Evolutionary conservation across 148 eudicot genomes (phyloP).

Genomic region (Fagopyrum esculentum): DNA sequence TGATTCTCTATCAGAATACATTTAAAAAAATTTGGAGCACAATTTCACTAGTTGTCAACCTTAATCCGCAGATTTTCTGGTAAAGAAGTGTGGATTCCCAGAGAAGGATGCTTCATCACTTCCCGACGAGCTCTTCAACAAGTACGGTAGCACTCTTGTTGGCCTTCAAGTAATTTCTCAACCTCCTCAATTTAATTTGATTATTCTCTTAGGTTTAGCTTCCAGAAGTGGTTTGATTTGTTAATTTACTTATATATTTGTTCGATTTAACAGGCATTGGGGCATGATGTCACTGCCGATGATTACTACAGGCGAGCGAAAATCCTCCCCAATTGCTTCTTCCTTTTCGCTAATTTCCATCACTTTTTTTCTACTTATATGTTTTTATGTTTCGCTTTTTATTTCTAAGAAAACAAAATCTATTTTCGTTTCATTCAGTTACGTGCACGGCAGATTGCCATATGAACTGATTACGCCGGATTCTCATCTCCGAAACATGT

Average conservation of each 20-base stretch:
- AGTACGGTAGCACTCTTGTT: conserved; percentile 81
- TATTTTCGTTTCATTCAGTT: conserved; percentile 24
- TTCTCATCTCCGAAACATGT: conserved; percentile 45
- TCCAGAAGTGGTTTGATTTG: background rate
- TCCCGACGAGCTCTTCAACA: conserved; percentile 73
- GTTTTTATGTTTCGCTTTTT: too few relatives aligned
- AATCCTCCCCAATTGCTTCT: background rate
- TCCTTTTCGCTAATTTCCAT: background rate
- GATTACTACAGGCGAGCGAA: conserved; percentile 58
- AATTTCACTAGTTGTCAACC: background rate
- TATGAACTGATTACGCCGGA: conserved; percentile 72
- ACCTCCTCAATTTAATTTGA: background rate
- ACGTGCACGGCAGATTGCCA: conserved; percentile 95
- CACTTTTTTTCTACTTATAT: background rate
- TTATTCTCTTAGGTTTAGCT: background rate
- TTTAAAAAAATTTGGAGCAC: background rate
- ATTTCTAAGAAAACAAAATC: background rate
- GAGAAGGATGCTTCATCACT: conserved; percentile 47
- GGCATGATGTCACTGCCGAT: conserved; percentile 62
- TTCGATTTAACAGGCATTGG: conserved; percentile 49
- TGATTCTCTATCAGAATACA: background rate
- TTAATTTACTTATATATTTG: background rate
- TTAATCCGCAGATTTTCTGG: conserved; percentile 48
- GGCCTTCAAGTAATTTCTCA: conserved; percentile 53
- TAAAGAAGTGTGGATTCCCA: conserved; percentile 60